These are phyloP conservation scores for Colletotrichum lini DNA, from an alignment of 2,329 filamentous ascomycete genomes.

Conservation along the genomic window DNA sequence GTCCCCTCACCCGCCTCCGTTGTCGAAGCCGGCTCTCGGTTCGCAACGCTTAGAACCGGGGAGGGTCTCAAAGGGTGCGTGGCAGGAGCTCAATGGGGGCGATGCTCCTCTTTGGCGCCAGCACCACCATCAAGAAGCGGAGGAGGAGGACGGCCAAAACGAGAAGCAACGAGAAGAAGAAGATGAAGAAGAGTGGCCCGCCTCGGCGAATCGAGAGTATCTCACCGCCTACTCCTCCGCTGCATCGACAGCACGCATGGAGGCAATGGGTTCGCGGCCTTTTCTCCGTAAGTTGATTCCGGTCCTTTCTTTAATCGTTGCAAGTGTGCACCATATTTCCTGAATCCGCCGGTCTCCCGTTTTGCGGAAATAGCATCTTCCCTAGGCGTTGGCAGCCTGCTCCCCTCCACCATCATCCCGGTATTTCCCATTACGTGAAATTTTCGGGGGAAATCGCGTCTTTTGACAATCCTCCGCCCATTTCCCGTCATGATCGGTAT, in stretches of 20 bases:
- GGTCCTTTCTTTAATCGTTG: slow-evolving; percentile 13
- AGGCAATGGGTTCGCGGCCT: slow-evolving; percentile 48
- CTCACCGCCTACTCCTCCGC: slow-evolving; percentile 52
- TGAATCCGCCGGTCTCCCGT: too few species aligned
- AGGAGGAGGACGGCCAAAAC: neutral
- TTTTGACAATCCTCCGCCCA: neutral
- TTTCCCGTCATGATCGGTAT: neutral
- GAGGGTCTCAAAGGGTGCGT: neutral
- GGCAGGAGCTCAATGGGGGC: neutral
- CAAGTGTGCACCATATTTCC: neutral
- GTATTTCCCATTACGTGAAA: slow-evolving; percentile 37
- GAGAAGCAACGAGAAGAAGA: slow-evolving; percentile 42
- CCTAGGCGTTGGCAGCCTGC: neutral
- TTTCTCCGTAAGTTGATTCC: slow-evolving; percentile 55
- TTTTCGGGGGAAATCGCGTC: slow-evolving; percentile 29
- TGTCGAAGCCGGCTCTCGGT: slow-evolving; percentile 4
- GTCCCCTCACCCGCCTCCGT: neutral
- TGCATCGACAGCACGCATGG: slow-evolving; percentile 49
- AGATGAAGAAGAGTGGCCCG: slow-evolving; percentile 50
- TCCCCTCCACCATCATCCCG: slow-evolving; percentile 24
- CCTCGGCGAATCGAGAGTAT: slow-evolving; percentile 48
- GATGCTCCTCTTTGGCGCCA: neutral
- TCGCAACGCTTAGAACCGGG: slow-evolving; percentile 27
- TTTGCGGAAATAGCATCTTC: neutral
- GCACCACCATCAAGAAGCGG: slow-evolving; percentile 8